A percentile compares a stretch with the other conserved stretches of the same genome.
Evolutionary conservation across 768 basidiomycete species (phyloP).

Genomic region (Mycena chlorophos): DNA sequence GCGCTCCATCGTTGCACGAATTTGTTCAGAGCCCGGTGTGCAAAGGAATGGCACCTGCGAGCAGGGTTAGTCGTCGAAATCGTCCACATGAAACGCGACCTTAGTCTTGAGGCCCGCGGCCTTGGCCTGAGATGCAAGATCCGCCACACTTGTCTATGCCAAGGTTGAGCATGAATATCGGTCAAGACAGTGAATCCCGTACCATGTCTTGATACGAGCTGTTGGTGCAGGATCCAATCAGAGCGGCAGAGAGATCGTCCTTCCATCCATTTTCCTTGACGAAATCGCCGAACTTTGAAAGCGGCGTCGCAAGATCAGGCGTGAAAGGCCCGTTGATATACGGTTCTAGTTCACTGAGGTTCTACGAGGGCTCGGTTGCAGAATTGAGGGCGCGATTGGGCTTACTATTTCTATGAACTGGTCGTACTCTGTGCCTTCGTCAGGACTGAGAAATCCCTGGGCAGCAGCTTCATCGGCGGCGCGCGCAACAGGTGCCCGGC

Average conservation of each 20-base stretch:
- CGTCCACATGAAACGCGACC: constrained; percentile 38
- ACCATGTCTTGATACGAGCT: constrained; percentile 98
- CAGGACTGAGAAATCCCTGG: constrained; percentile 77
- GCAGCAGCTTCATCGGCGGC: constrained; percentile 85
- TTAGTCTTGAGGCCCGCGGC: constrained; percentile 77
- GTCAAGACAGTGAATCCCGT: constrained; percentile 1
- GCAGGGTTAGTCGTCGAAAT: not conserved
- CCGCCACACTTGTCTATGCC: constrained; percentile 81
- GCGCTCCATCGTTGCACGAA: constrained; percentile 95
- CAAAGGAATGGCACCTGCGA: constrained; percentile 77
- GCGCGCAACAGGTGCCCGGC: constrained; percentile 78
- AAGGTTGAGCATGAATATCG: constrained; percentile 11
- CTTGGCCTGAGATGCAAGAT: constrained; percentile 88
- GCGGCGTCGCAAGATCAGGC: constrained; percentile 90
- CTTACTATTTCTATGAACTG: constrained; percentile 90
- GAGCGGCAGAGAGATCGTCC: constrained; percentile 83
- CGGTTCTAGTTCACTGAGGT: constrained; percentile 86
- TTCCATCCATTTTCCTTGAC: constrained; percentile 89
- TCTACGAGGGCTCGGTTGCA: constrained; percentile 43
- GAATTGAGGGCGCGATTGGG: constrained; percentile 4
- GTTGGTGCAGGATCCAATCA: constrained; percentile 99
- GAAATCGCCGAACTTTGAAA: constrained; percentile 84
- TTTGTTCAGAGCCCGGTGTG: constrained; percentile 92
- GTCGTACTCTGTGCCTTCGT: constrained; percentile 90
- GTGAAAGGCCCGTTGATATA: constrained; percentile 97